phyloP scores from a whole-genome alignment of 2,329 filamentous ascomycete species.

The Chaetomiaceae sp. region DNA sequence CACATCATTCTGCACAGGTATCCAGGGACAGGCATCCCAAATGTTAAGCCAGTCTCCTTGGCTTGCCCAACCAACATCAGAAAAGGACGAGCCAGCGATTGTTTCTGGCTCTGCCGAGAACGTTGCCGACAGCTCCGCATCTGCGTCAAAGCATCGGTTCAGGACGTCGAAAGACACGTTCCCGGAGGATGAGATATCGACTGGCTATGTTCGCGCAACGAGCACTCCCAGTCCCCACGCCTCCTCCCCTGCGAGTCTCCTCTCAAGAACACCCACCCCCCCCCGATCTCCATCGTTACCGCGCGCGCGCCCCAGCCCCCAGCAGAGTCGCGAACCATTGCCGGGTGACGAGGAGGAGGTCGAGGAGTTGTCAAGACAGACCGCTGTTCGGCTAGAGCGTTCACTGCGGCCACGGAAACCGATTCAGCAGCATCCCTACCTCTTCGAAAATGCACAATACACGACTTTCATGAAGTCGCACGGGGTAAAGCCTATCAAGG shows the following conservation, averaged over 20 bases:
- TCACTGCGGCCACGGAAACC: slow-evolving; percentile 57
- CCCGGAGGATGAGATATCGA: slow-evolving; percentile 35
- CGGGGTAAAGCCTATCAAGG: slow-evolving; percentile 49
- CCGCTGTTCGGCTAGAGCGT: slow-evolving; percentile 38
- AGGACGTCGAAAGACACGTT: slow-evolving; percentile 4
- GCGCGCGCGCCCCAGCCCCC: not conserved
- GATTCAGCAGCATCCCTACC: slow-evolving; percentile 57
- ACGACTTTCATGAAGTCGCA: slow-evolving; percentile 50
- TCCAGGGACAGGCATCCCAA: slow-evolving; percentile 5
- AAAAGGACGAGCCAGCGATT: not conserved
- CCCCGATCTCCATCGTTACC: slow-evolving; percentile 28
- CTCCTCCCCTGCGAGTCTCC: slow-evolving; percentile 17
- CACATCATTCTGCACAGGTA: not conserved
- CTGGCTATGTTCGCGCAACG: slow-evolving; percentile 35
- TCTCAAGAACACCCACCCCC: slow-evolving; percentile 17
- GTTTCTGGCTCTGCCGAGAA: not conserved
- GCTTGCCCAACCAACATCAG: not conserved
- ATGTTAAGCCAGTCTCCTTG: slow-evolving; percentile 8
- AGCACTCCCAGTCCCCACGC: not conserved
- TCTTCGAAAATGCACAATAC: slow-evolving; percentile 53
- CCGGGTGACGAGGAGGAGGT: not conserved
- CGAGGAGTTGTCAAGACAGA: slow-evolving; percentile 20
- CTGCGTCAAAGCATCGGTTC: not conserved
- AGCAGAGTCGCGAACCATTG: not conserved
- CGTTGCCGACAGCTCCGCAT: not conserved